These are phyloP conservation scores for Phyllosticta paracitricarpa DNA, from an alignment of 2,329 filamentous ascomycete species.

Conservation along the genomic window DNA sequence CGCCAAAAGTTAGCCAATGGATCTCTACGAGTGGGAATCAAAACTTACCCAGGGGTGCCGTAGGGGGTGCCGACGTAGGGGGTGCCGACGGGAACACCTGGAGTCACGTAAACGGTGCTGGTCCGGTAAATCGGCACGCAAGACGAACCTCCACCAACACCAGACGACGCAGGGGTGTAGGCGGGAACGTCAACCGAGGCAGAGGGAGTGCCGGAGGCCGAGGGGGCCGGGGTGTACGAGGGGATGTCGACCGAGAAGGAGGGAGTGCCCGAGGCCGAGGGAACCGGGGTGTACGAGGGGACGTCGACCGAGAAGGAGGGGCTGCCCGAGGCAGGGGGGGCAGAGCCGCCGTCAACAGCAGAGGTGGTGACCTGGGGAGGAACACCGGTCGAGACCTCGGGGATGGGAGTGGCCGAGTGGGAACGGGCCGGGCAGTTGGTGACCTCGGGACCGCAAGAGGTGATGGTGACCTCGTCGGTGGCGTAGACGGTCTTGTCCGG, in stretches of 20 bases:
- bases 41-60: conserved; percentile 24
- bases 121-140: conserved; percentile 5
- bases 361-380: background rate
- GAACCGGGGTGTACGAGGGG: background rate
- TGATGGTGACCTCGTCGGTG: conserved; percentile 10
- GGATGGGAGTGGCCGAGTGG: conserved; percentile 5
- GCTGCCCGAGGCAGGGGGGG: conserved; percentile 41
- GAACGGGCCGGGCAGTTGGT: conserved; percentile 13
- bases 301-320: conserved; percentile 27
- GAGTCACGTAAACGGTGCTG: conserved; percentile 11
- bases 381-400: conserved; percentile 1
- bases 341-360: background rate
- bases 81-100: conserved; percentile 28
- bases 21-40: background rate
- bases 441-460: conserved; percentile 11
- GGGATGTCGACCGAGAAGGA: conserved; percentile 23
- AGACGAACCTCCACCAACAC: conserved; percentile 4
- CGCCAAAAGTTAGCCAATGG: conserved; percentile 12
- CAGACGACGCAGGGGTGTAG: background rate
- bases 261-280: conserved; percentile 42
- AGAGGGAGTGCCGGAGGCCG: background rate
- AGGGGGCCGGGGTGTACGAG: background rate
- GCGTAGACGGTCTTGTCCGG: conserved; percentile 10
- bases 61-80: conserved; percentile 13
- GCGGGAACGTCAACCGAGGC: conserved; percentile 2